Conservation (phyloP, 306 rosid species). For the Myrica gale region DNA sequence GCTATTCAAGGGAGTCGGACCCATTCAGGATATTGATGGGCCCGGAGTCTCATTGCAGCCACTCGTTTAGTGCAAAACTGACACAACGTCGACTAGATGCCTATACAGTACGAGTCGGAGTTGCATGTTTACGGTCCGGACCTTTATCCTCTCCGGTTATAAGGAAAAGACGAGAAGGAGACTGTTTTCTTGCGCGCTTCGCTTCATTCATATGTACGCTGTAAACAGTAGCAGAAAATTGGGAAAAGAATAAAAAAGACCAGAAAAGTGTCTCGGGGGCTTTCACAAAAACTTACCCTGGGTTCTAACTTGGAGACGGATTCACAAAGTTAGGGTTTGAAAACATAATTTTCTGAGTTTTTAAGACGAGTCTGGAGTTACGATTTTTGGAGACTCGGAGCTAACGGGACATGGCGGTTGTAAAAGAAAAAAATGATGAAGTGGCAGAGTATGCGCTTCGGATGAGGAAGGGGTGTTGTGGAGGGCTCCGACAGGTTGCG, state of each 20-base stretch:
- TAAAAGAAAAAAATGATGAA: not conserved
- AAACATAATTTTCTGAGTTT: not conserved
- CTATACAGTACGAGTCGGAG: not conserved
- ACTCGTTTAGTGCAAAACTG: not conserved
- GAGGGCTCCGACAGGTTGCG: not conserved
- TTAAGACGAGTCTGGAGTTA: not conserved
- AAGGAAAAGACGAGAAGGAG: not conserved
- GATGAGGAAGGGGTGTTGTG: constrained; percentile 1
- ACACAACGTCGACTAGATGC: not conserved
- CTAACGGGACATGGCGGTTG: constrained; percentile 5
- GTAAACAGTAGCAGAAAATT: not conserved
- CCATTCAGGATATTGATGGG: not conserved
- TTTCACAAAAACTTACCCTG: not conserved
- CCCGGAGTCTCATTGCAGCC: not conserved
- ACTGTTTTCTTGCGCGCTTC: not conserved
- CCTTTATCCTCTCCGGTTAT: not conserved
- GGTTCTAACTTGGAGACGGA: not conserved
- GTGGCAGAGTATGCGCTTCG: constrained; percentile 11
- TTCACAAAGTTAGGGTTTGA: not conserved
- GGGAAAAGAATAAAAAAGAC: not conserved
- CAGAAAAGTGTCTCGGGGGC: not conserved
- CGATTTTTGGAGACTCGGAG: not conserved
- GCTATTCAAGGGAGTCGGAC: not conserved
- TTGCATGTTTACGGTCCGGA: not conserved
- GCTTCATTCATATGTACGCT: not conserved